Percentiles rank a stretch among this genome's conserved stretches.
Evolutionary conservation across 176 grass and related monocot species (phyloP).

Genomic region (Luzula sylvatica): DNA sequence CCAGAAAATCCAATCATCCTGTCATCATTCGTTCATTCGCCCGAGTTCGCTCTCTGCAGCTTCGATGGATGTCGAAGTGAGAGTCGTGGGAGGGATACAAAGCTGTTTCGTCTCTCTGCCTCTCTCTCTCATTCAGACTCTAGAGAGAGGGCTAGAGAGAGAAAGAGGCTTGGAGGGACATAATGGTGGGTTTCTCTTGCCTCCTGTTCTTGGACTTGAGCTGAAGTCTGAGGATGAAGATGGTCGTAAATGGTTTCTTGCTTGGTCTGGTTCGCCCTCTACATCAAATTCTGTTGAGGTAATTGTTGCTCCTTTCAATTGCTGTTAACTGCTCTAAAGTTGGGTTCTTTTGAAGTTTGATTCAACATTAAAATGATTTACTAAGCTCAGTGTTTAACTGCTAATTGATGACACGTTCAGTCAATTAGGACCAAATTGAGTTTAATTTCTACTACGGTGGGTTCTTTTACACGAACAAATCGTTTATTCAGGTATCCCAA

Average conservation of each 20-base stretch:
- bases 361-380: not conserved
- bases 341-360: not conserved
- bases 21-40: no score
- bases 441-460: not conserved
- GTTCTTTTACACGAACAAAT: constrained; percentile 15
- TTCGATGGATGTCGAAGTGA: constrained; percentile 56
- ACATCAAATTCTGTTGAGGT: constrained; percentile 65
- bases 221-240: constrained; percentile 32
- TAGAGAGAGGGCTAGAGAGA: constrained; percentile 36
- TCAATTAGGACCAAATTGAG: not conserved
- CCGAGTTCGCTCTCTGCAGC: no score
- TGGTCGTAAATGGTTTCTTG: constrained; percentile 49
- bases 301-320: not conserved
- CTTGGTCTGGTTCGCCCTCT: constrained; percentile 81
- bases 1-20: no score
- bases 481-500: constrained; percentile 59
- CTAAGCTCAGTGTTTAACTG: not conserved
- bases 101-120: constrained; percentile 93
- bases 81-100: constrained; percentile 44
- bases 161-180: not conserved
- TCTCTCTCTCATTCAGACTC: constrained; percentile 61
- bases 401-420: not conserved
- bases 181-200: constrained; percentile 36
- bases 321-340: not conserved
- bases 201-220: constrained; percentile 68